Evolutionary conservation across 305 asterid genomes (phyloP).

Genomic region (Solanum hybrid): DNA sequence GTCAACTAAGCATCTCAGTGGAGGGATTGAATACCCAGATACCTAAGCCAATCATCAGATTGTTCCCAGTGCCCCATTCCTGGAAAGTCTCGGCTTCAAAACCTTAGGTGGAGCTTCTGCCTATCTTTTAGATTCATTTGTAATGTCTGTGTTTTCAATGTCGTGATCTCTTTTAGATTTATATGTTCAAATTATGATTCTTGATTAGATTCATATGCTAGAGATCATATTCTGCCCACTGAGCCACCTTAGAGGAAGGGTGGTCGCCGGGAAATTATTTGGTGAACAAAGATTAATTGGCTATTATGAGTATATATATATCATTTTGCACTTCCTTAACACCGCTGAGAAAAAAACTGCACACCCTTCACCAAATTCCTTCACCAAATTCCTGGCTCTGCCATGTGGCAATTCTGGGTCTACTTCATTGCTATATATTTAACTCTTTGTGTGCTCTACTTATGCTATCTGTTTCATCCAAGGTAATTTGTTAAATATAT

Average conservation of each 20-base stretch:
- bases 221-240: neutral
- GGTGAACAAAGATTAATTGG: neutral
- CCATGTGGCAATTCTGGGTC: neutral
- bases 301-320: neutral
- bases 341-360: neutral
- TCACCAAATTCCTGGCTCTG: neutral
- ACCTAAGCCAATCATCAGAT: neutral
- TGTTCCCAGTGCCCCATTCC: neutral
- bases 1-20: neutral
- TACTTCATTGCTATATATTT: neutral
- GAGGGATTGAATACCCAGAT: neutral
- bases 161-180: neutral
- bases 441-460: neutral
- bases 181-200: neutral
- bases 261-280: neutral
- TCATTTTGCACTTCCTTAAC: neutral
- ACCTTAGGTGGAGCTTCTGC: neutral
- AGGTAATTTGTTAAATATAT: neutral
- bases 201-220: neutral
- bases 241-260: neutral
- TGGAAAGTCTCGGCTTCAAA: neutral
- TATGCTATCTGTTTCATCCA: neutral
- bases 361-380: neutral
- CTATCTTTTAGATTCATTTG: neutral
- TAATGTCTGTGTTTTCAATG: neutral